Percentiles rank a stretch among this genome's conserved stretches.
Conservation (phyloP, 805 yeast genomes). For the Ogataea thermomethanolica region DNA sequence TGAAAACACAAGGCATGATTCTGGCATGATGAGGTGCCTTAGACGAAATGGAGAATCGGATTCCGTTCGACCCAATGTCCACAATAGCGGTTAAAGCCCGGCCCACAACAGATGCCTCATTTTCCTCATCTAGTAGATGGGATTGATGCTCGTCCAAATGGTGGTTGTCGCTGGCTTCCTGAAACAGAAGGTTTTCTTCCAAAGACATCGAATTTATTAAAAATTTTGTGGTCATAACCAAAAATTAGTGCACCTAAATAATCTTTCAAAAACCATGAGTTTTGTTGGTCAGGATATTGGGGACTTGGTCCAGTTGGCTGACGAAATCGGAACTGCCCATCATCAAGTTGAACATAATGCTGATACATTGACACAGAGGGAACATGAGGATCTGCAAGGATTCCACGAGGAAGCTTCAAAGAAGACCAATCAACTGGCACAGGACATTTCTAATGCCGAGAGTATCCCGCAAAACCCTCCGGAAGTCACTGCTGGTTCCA, state of each 20-base stretch:
- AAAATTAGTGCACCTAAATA: not conserved
- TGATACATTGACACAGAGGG: conserved; percentile 13
- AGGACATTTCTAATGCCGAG: not conserved
- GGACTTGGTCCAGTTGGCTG: conserved; percentile 15
- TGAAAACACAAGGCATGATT: conserved; percentile 73
- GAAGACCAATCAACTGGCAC: not conserved
- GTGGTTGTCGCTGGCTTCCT: conserved; percentile 29
- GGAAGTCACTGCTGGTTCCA: conserved; percentile 23
- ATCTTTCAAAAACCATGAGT: conserved; percentile 5
- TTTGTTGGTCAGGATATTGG: conserved; percentile 11
- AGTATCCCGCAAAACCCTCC: conserved; percentile 2
- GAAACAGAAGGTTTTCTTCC: conserved; percentile 28
- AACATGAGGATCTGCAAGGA: conserved; percentile 12
- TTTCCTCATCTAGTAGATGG: conserved; percentile 26
- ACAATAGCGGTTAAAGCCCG: conserved; percentile 62
- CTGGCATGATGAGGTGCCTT: conserved; percentile 67
- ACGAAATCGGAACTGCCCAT: conserved; percentile 11
- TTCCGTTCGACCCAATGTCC: conserved; percentile 75
- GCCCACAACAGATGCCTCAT: conserved; percentile 55
- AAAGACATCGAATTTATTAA: conserved; percentile 24
- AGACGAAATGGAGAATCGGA: conserved; percentile 69
- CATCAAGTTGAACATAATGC: conserved; percentile 14
- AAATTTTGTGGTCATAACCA: conserved; percentile 7
- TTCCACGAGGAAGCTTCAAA: conserved; percentile 12
- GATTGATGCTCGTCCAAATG: conserved; percentile 25